Conservation (phyloP, 768 basidiomycete genomes). For the Butyriboletus loyo region DNA sequence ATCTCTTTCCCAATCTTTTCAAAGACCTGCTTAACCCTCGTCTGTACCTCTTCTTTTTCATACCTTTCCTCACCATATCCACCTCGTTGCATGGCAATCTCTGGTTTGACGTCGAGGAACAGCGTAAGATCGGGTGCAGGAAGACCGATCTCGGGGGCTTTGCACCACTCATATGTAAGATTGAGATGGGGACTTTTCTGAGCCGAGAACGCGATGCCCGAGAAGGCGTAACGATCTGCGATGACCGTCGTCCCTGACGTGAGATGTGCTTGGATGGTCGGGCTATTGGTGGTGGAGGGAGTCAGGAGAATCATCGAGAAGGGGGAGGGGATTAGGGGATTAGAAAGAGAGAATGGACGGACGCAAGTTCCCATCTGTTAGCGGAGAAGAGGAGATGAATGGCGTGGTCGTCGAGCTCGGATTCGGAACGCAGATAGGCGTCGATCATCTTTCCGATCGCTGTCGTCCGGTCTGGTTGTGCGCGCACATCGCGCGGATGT, state of each 20-base stretch:
- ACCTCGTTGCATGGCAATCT: constrained; percentile 61
- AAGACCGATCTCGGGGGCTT: constrained; percentile 79
- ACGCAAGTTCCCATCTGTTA: constrained; percentile 96
- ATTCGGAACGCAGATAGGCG: constrained; percentile 77
- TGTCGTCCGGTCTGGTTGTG: constrained; percentile 75
- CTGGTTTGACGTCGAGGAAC: constrained; percentile 81
- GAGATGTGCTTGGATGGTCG: constrained; percentile 60
- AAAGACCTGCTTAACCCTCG: constrained; percentile 59
- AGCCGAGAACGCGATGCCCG: constrained; percentile 86
- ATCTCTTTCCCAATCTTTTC: constrained; percentile 54
- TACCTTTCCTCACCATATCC: constrained; percentile 89
- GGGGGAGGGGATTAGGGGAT: too few species aligned
- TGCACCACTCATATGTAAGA: constrained; percentile 80
- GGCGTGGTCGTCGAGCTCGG: constrained; percentile 87
- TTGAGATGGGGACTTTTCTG: constrained; percentile 41
- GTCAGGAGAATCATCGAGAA: too few species aligned
- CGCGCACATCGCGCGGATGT: not conserved
- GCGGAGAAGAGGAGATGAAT: constrained; percentile 95
- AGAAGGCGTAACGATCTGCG: constrained; percentile 95
- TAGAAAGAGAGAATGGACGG: constrained; percentile 20
- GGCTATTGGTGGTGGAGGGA: constrained; percentile 33
- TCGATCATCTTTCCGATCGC: constrained; percentile 92
- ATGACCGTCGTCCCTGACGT: constrained; percentile 67
- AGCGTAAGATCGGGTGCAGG: constrained; percentile 86
- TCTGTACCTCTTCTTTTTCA: constrained; percentile 77